These are phyloP conservation scores for Solanum dulcamara DNA, from an alignment of 257 asterid genomes.

Conservation along the genomic window DNA sequence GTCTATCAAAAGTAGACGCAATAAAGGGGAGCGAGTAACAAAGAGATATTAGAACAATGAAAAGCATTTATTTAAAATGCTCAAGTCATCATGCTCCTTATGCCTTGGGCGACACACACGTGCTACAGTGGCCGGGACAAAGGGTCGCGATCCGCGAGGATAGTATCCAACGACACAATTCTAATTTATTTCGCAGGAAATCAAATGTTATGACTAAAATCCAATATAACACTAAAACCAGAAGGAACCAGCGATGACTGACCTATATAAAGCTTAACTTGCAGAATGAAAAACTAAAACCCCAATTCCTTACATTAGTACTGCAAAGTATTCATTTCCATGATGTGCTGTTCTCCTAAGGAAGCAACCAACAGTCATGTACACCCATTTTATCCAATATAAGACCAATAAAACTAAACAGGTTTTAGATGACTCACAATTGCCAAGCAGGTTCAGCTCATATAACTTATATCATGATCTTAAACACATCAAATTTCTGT, in stretches of 20 bases:
- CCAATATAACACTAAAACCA: neutral
- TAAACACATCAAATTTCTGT: neutral
- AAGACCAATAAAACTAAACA: neutral
- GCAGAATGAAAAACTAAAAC: neutral
- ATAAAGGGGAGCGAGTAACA: neutral
- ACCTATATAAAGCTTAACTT: neutral
- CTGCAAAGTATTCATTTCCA: neutral
- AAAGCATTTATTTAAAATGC: neutral
- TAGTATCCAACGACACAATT: neutral
- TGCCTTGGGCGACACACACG: neutral
- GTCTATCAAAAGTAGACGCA: neutral
- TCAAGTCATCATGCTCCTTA: neutral
- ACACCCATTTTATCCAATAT: neutral
- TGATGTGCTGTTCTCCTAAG: neutral
- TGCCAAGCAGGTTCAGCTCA: neutral
- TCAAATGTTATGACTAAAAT: neutral
- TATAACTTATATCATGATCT: neutral
- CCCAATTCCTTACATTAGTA: neutral
- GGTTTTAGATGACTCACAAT: neutral
- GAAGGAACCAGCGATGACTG: neutral
- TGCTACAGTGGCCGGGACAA: neutral
- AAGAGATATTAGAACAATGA: neutral
- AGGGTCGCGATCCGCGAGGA: neutral
- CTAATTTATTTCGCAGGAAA: neutral
- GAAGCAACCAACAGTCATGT: neutral